Base-by-base conservation (phyloP, 2,329 filamentous ascomycete genomes). In the Colletotrichum eleusines region DNA sequence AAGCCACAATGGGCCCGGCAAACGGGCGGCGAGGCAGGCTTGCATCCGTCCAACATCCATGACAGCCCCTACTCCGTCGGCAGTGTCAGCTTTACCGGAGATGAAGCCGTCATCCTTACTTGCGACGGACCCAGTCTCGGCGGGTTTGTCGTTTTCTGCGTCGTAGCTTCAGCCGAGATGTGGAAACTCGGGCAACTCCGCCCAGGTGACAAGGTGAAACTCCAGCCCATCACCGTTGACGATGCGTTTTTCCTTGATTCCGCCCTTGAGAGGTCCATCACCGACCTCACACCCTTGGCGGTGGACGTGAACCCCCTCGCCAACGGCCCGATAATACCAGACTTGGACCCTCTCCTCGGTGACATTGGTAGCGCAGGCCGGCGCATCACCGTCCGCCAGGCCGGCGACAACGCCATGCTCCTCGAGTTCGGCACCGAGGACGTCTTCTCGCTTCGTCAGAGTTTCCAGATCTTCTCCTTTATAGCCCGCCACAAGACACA, bases 11-110 rank as follows among this genome's bases (percentile, higher is more conserved):
- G 82, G 82, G 77, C 80, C 2, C 77, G 81, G 16, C 61, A 73
- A 6, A 78, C 77, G 2, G 82, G 82, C 3, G 81, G 80, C 1
- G 77, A 79, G 42, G 82, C 78, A 2, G 81, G 81, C 0, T 73
- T 81, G 8, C 82, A 84, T 58, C 82, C 82, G 0, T 82, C 80
- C n/a, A 84, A 84, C 35, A 79, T 83, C 26, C 77, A 81, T 35
- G 81, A 82, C 31, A 79, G 77, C 35, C 79, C 79, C 1, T 83
- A 82, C 68, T 80, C 82, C 0, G 76, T 81, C 6, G 83, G 83
- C 1, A 80, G 81, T 38, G 76, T 84, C 5, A 84, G 80, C 74
- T 84, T 82, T 68, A 84, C 81, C 0, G 82, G 82, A 0, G 82
- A 84, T 38, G 80, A 81, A 40, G 78, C 80, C 2, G 80, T 84